Evolutionary conservation across 2,329 filamentous ascomycete species (phyloP), one percentile per base, ranked within the genome.

Genomic region (Aspergillus awamori): DNA sequence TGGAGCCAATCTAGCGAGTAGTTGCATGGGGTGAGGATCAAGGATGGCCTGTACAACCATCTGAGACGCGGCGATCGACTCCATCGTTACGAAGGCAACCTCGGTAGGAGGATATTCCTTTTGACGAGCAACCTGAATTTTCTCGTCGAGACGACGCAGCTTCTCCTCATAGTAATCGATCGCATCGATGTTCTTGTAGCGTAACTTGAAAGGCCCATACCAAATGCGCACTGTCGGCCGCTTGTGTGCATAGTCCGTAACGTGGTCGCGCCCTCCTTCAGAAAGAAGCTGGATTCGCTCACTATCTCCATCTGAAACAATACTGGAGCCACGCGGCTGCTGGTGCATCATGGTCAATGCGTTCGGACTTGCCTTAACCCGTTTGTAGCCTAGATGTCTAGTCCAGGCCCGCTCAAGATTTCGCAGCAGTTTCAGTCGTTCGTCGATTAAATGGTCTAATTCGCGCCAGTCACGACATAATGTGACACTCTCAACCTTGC

Each of bases 21-120:
- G 84, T 62, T 91, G 89, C 60, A 93, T 89, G 0, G 96, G 95
- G 10, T 91, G 89, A 3, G 95, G 93, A 72, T 98, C 94, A 57
- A 99, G 87, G 10, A 96, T 89, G 4, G 95, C 93, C 77, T 99
- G 95, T 47, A 97, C 92, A 24, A 93, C 92, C 93, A 98, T 97
- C 79, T 99, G 95, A 65, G 86, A 87, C 20, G 93, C 89, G 13
- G 93, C 91, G 53, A 97, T 95, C 3, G 92, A 95, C 79, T 97
- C 92, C 92, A 99, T 96, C 0, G 95, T 98, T 41, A 99, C 91
- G 75, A 99, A 97, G 1, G 96, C 96, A 62, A 96, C 84, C 53
- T 94, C 89, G 0, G 89, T 93, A 0, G 95, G 83, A 5, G 84
- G 80, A 69, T 93, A 98, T 3, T 90, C 84, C 74, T 91, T 91